Evolutionary conservation across 495 filamentous ascomycete species (phyloP).

Genomic region (Pseudomonodictys pantanalensis): DNA sequence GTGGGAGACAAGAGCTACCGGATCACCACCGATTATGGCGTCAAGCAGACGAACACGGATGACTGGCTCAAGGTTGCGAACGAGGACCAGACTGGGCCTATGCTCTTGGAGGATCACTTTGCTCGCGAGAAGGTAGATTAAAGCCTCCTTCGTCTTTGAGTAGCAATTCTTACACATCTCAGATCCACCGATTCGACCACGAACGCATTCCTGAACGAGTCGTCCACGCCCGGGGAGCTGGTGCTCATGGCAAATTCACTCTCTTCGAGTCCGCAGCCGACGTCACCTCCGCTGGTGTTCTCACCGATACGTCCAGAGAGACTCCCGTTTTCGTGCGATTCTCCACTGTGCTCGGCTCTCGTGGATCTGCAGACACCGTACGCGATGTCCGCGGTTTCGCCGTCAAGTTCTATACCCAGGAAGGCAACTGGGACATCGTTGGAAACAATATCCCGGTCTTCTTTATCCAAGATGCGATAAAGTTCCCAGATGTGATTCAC

Average conservation of each 20-base stretch:
- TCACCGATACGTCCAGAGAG: constrained; percentile 75
- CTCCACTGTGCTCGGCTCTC: constrained; percentile 76
- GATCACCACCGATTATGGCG: constrained; percentile 76
- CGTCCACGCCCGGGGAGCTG: constrained; percentile 81
- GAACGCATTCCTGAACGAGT: constrained; percentile 87
- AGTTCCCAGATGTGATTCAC: constrained; percentile 75
- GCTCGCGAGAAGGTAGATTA: constrained; percentile 68
- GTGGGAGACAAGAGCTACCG: constrained; percentile 40
- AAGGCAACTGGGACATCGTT: constrained; percentile 77
- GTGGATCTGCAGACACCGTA: constrained; percentile 76
- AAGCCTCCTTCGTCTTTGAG: neutral
- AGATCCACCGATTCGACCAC: constrained; percentile 82
- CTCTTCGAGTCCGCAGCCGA: constrained; percentile 67
- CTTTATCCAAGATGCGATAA: constrained; percentile 68
- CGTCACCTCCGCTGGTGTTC: constrained; percentile 65
- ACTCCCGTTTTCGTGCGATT: constrained; percentile 82
- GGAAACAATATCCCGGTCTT: constrained; percentile 67
- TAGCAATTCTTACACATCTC: neutral
- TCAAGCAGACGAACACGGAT: constrained; percentile 70
- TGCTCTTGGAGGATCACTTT: constrained; percentile 79
- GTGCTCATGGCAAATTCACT: constrained; percentile 81
- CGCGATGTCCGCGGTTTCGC: constrained; percentile 82
- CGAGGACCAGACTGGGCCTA: constrained; percentile 62
- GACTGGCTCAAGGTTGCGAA: constrained; percentile 70
- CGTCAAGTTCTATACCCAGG: constrained; percentile 77